These are phyloP conservation scores for Gomphus sp. DNA, from an alignment of 1,284 basidiomycete species.

Conservation along the genomic window DNA sequence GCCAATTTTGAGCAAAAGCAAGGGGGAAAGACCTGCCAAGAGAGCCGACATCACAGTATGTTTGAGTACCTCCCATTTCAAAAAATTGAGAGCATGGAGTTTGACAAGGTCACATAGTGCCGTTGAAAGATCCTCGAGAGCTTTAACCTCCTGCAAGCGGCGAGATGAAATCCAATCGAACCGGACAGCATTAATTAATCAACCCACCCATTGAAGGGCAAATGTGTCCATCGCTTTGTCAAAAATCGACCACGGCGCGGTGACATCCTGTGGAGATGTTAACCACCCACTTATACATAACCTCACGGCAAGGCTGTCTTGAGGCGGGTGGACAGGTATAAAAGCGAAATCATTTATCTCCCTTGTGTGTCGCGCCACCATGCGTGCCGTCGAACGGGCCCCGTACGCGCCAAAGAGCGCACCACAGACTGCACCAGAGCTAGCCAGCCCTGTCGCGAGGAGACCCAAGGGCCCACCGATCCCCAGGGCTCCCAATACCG, in stretches of 20 bases:
- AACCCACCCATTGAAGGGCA: constrained; percentile 49
- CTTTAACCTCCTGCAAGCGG: constrained; percentile 41
- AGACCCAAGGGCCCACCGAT: constrained; percentile 45
- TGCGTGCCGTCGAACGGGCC: constrained; percentile 36
- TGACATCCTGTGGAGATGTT: constrained; percentile 33
- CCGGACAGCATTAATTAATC: neutral
- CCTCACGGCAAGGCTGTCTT: constrained; percentile 41
- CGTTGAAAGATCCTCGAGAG: constrained; percentile 38
- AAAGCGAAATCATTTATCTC: constrained; percentile 48
- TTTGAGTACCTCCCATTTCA: constrained; percentile 39
- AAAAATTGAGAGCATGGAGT: constrained; percentile 40
- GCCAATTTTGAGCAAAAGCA: constrained; percentile 43
- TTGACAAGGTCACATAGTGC: constrained; percentile 38
- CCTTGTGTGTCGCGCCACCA: constrained; percentile 41
- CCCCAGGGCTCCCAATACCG: constrained; percentile 41
- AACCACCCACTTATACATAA: constrained; percentile 54
- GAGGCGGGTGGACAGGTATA: constrained; percentile 31
- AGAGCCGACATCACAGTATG: constrained; percentile 42
- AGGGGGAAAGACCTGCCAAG: constrained; percentile 40
- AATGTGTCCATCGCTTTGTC: constrained; percentile 39
- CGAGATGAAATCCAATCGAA: neutral
- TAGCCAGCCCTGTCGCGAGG: constrained; percentile 43
- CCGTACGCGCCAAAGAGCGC: constrained; percentile 52
- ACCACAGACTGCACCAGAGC: constrained; percentile 47
- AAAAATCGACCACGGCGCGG: constrained; percentile 45